phyloP scores from a whole-genome alignment of 1,284 basidiomycete genomes.

The Puccinia novopanici region DNA sequence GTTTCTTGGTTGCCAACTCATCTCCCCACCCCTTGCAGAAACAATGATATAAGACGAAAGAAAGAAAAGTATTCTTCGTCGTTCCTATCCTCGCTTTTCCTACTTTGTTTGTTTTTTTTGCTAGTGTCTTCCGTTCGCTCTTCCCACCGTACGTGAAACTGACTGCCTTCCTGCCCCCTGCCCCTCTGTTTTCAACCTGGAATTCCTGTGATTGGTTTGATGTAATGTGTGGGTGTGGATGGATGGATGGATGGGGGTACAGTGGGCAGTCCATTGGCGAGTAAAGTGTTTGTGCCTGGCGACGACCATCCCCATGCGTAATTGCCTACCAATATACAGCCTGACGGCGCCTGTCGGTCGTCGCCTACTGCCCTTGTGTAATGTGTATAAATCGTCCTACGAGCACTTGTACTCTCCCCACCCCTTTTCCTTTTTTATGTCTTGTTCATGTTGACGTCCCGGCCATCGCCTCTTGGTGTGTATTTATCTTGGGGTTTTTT shows the following conservation, averaged over 20 bases:
- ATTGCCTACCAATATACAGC: no score
- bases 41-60: no score
- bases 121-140: no score
- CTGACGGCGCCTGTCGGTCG: not conserved
- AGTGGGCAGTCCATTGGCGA: slow-evolving; percentile 33
- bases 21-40: not conserved
- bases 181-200: not conserved
- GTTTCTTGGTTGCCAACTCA: not conserved
- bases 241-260: not conserved
- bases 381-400: no score
- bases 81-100: no score
- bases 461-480: not conserved
- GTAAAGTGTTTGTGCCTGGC: slow-evolving; percentile 5
- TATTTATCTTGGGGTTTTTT: not conserved
- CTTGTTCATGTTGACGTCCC: not conserved
- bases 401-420: no score
- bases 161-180: no score
- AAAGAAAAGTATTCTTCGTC: no score
- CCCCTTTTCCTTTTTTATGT: slow-evolving; percentile 3
- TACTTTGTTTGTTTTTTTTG: no score
- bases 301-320: not conserved
- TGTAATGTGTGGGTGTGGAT: not conserved
- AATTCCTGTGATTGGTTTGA: not conserved
- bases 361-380: no score
- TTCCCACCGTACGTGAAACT: no score